Evolutionary conservation across 31 red algal genomes (phyloP).

Genomic region (Asparagopsis taxiformis): DNA sequence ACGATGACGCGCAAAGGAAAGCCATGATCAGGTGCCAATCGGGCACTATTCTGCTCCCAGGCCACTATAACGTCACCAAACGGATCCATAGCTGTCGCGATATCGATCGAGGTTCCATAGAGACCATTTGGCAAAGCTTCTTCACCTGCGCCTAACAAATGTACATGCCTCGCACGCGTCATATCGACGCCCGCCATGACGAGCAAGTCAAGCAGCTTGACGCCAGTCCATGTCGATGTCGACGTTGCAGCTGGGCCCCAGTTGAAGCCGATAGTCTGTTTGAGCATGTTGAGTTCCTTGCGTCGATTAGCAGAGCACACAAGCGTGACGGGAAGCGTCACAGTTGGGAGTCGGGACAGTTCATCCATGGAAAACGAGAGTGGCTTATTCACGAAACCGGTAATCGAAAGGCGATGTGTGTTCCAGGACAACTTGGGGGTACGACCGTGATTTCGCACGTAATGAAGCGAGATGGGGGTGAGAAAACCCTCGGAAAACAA

Average conservation of each 20-base stretch:
- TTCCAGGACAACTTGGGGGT: background rate
- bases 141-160: slow-evolving; percentile 39
- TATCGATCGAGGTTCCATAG: slow-evolving; percentile 48
- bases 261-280: slow-evolving; percentile 49
- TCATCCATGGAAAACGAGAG: slow-evolving; percentile 5
- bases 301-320: slow-evolving; percentile 62
- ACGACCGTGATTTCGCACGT: slow-evolving; percentile 34
- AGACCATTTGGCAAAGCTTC: slow-evolving; percentile 35
- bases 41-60: slow-evolving; percentile 43
- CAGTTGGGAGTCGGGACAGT: slow-evolving; percentile 7
- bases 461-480: slow-evolving; percentile 24
- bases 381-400: slow-evolving; percentile 1
- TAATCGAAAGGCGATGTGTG: slow-evolving; percentile 4
- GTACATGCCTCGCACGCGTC: slow-evolving; percentile 19
- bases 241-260: slow-evolving; percentile 25
- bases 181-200: slow-evolving; percentile 18
- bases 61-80: slow-evolving; percentile 51
- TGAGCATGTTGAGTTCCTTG: slow-evolving; percentile 44
- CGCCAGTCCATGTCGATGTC: slow-evolving; percentile 54
- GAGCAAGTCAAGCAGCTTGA: slow-evolving; percentile 30
- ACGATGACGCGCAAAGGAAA: slow-evolving; percentile 55
- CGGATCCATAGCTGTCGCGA: slow-evolving; percentile 29
- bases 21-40: slow-evolving; percentile 47
- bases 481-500: slow-evolving; percentile 15
- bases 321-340: slow-evolving; percentile 28